A percentile compares a stretch with the other conserved stretches of the same genome.
Evolutionary conservation across 495 filamentous ascomycete genomes (phyloP).

Genomic region (Annulohypoxylon stygium): DNA sequence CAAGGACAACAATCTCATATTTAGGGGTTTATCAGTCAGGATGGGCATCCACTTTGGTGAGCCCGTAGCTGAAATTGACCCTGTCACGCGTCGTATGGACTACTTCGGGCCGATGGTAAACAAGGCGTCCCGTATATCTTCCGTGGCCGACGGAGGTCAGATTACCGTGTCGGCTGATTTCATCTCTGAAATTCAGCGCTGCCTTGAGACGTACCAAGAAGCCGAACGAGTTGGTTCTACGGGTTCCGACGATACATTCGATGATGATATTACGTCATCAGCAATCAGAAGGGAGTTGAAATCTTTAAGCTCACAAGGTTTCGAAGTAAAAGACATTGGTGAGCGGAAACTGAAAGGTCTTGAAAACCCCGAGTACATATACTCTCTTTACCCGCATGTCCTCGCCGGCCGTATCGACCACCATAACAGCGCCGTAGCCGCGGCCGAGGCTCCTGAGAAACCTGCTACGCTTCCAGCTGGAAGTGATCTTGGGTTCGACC

Average conservation of each 20-base stretch:
- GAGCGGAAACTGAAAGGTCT: slow-evolving; percentile 94
- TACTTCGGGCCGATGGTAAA: slow-evolving; percentile 99
- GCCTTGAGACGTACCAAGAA: slow-evolving; percentile 85
- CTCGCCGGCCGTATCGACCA: slow-evolving; percentile 82
- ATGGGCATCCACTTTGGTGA: slow-evolving; percentile 98
- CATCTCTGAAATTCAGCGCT: slow-evolving; percentile 93
- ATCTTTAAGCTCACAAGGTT: slow-evolving; percentile 89
- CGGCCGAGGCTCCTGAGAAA: slow-evolving; percentile 58
- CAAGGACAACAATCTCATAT: slow-evolving; percentile 88
- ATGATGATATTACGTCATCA: slow-evolving; percentile 76
- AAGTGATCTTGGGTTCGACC: slow-evolving; percentile 77
- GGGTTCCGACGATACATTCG: slow-evolving; percentile 75
- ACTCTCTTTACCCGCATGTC: slow-evolving; percentile 90
- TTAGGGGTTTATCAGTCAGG: slow-evolving; percentile 90
- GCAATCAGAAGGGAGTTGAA: slow-evolving; percentile 89
- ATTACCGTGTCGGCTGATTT: slow-evolving; percentile 97
- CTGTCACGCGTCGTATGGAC: slow-evolving; percentile 97
- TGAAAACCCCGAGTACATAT: slow-evolving; percentile 96
- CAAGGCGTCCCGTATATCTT: slow-evolving; percentile 90
- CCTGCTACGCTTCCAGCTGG: slow-evolving; percentile 58
- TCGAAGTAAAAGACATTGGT: slow-evolving; percentile 95
- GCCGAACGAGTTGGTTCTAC: slow-evolving; percentile 75
- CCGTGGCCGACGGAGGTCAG: slow-evolving; percentile 96
- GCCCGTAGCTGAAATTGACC: slow-evolving; percentile 94
- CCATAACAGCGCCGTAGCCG: slow-evolving; percentile 67